Evolutionary conservation across 176 grass and related monocot genomes (phyloP).

Genomic region (Juncus effusus): DNA sequence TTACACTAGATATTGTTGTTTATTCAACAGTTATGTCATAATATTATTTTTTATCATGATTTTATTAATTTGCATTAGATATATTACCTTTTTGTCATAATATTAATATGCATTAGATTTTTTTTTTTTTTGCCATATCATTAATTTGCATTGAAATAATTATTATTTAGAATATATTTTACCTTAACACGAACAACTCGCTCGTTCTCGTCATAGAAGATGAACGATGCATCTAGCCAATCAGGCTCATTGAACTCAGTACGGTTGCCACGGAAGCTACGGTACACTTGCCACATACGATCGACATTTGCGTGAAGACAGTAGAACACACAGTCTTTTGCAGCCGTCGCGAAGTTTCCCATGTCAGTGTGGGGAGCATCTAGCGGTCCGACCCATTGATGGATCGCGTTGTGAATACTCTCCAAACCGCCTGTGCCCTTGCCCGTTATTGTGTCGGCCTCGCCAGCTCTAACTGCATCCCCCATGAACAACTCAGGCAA

Average conservation of each 20-base stretch:
- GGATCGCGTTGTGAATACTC: constrained; percentile 42
- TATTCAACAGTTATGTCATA: too few species aligned
- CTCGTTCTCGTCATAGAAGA: constrained; percentile 55
- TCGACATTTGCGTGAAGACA: constrained; percentile 49
- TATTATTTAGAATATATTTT: not conserved
- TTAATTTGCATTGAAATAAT: too few species aligned
- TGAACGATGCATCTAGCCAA: constrained; percentile 52
- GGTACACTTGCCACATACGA: constrained; percentile 34
- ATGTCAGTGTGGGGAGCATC: constrained; percentile 15
- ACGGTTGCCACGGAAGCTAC: constrained; percentile 12
- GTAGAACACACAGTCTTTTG: constrained; percentile 49
- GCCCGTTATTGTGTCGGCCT: not conserved
- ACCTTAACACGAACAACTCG: constrained; percentile 45
- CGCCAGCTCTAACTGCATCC: constrained; percentile 32
- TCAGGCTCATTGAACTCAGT: constrained; percentile 38
- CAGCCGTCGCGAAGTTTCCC: constrained; percentile 48
- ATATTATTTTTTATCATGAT: too few species aligned
- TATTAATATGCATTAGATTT: too few species aligned
- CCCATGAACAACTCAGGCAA: constrained; percentile 41
- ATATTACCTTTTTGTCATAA: too few species aligned
- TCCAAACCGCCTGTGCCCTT: constrained; percentile 22
- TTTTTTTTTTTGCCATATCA: too few species aligned
- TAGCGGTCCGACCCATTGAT: constrained; percentile 33
- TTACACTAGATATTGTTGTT: too few species aligned
- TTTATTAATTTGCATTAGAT: too few species aligned